A percentile compares a stretch with the other conserved stretches of the same genome.
Conservation (phyloP, 2,329 filamentous ascomycete genomes). For the Zasmidium citrigriseum region DNA sequence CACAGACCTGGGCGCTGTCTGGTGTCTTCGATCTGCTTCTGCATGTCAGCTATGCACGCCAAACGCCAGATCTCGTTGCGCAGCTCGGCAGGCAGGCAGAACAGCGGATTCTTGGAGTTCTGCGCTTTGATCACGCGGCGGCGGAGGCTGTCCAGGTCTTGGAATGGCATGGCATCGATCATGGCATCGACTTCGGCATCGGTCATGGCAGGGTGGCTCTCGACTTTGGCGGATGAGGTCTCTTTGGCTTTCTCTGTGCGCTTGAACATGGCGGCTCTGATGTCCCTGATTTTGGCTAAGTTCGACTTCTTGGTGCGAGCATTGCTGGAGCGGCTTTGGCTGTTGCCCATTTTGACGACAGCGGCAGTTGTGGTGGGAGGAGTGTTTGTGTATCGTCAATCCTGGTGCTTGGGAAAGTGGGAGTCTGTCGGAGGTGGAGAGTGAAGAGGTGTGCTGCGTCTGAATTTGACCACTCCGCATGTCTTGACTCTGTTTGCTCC, state of each 20-base stretch:
- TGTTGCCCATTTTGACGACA: no score
- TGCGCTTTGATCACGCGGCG: conserved; percentile 19
- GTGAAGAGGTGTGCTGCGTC: background rate
- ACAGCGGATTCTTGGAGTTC: conserved; percentile 18
- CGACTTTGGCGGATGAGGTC: background rate
- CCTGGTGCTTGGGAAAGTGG: no score
- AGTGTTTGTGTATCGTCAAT: no score
- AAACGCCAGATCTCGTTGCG: conserved; percentile 22
- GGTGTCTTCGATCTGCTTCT: no score
- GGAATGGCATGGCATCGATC: conserved; percentile 14
- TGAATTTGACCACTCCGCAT: no score
- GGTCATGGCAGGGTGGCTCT: no score
- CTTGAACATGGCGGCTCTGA: background rate
- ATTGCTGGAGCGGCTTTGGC: background rate
- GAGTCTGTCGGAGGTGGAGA: background rate
- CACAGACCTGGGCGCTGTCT: no score
- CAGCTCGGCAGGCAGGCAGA: conserved; percentile 18
- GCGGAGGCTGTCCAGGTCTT: conserved; percentile 17
- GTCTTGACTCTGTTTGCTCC: no score
- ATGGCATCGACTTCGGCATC: conserved; percentile 1
- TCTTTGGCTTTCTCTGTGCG: background rate
- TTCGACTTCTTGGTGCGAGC: background rate
- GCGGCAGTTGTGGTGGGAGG: no score
- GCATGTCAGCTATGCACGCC: no score
- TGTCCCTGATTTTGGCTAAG: background rate